Percentiles rank a stretch among this genome's conserved stretches.
phyloP scores from a whole-genome alignment of 108 stramenopile species.

The Cyclostephanos tholiformis region DNA sequence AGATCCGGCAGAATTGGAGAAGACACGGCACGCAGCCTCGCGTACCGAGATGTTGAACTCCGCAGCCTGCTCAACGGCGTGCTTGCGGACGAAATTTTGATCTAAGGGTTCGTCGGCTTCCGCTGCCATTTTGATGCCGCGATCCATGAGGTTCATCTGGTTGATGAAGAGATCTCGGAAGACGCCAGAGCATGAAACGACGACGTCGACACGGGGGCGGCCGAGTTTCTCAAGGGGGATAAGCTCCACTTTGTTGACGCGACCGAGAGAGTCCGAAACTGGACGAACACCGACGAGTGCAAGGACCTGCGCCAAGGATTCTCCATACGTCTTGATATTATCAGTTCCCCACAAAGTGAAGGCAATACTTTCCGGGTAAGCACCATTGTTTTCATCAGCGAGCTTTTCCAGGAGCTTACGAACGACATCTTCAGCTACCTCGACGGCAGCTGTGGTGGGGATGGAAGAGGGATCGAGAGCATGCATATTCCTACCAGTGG shows the following conservation, averaged over 20 bases:
- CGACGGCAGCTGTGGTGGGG: constrained; percentile 93
- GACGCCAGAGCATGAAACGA: constrained; percentile 96
- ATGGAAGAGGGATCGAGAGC: constrained; percentile 96
- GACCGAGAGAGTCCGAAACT: constrained; percentile 92
- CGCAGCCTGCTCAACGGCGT: constrained; percentile 90
- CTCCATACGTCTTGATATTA: constrained; percentile 99
- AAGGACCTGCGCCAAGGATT: constrained; percentile 93
- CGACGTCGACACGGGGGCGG: constrained; percentile 95
- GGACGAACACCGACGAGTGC: constrained; percentile 93
- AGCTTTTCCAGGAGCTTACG: constrained; percentile 92
- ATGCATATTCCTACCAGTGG: constrained; percentile 96
- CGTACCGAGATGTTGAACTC: constrained; percentile 87
- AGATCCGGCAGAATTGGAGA: constrained; percentile 96
- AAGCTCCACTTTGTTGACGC: constrained; percentile 97
- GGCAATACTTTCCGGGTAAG: constrained; percentile 92
- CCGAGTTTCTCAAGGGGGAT: constrained; percentile 96
- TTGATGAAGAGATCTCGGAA: constrained; percentile 99
- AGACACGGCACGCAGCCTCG: constrained; percentile 94
- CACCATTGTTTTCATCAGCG: constrained; percentile 80
- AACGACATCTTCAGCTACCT: constrained; percentile 86
- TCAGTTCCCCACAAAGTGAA: constrained; percentile 98
- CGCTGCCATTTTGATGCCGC: constrained; percentile 97
- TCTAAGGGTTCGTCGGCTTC: constrained; percentile 95
- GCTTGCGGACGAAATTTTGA: constrained; percentile 94
- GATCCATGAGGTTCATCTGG: constrained; percentile 98